phyloP scores from a whole-genome alignment of 768 basidiomycete genomes.

The Agaricus subrufescens region DNA sequence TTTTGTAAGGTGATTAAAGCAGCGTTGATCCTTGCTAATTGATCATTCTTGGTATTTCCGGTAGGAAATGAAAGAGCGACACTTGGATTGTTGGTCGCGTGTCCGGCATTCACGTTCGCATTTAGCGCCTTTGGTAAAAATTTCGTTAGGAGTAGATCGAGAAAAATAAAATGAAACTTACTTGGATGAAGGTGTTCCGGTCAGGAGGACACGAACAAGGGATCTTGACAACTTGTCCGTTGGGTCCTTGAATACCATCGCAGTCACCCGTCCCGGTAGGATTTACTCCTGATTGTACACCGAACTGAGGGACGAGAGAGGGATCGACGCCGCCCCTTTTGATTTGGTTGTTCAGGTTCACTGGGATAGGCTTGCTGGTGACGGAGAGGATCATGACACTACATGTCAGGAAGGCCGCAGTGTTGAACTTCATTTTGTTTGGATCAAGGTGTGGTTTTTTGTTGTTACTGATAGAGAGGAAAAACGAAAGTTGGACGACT shows the following conservation, averaged over 20 bases:
- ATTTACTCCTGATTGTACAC: conserved; percentile 49
- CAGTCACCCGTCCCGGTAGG: conserved; percentile 69
- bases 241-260: conserved; percentile 51
- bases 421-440: too few species aligned
- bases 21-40: conserved; percentile 55
- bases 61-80: conserved; percentile 59
- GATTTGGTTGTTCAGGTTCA: too few species aligned
- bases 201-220: conserved; percentile 68
- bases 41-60: conserved; percentile 47
- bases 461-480: too few species aligned
- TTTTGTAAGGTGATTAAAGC: conserved; percentile 68
- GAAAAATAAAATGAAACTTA: conserved; percentile 16
- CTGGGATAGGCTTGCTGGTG: too few species aligned
- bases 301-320: conserved; percentile 48
- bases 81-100: conserved; percentile 56
- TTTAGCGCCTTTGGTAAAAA: conserved; percentile 31
- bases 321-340: too few species aligned
- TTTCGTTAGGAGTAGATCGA: too few species aligned
- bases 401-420: too few species aligned
- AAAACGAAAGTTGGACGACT: too few species aligned
- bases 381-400: too few species aligned
- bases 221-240: conserved; percentile 52
- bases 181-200: conserved; percentile 45
- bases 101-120: conserved; percentile 58
- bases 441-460: too few species aligned